phyloP scores from a whole-genome alignment of 208 protist species.

The Trypanosoma congolense region DNA sequence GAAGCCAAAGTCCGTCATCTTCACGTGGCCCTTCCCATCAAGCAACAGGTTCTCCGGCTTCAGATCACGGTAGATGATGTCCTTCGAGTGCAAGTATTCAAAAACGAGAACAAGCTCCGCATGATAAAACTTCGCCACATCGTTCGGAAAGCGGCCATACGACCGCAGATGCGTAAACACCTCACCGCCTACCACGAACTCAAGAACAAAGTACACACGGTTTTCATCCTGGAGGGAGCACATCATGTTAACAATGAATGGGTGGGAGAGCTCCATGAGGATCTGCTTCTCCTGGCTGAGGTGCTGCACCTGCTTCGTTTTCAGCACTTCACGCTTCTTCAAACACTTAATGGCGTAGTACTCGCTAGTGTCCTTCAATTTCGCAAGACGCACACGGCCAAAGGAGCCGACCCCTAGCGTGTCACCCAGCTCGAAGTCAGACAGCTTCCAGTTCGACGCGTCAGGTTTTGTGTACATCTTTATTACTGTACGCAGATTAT shows the following conservation, averaged over 20 bases:
- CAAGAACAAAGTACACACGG: conserved; percentile 90
- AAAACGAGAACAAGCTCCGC: conserved; percentile 90
- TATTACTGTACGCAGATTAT: too few relatives aligned
- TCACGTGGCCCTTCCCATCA: conserved; percentile 77
- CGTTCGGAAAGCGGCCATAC: conserved; percentile 77
- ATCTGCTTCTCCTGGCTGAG: conserved; percentile 90
- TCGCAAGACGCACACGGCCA: conserved; percentile 87
- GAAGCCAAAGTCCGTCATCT: conserved; percentile 86
- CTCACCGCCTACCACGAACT: conserved; percentile 91
- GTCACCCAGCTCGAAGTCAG: conserved; percentile 81
- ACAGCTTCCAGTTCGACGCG: conserved; percentile 66
- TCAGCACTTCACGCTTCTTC: conserved; percentile 85
- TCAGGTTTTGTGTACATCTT: conserved; percentile 59
- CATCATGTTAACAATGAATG: conserved; percentile 92
- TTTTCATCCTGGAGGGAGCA: conserved; percentile 93
- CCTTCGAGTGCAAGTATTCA: conserved; percentile 87
- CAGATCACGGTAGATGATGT: conserved; percentile 87
- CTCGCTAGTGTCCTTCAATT: conserved; percentile 68
- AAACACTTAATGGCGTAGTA: conserved; percentile 91
- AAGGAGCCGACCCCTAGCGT: conserved; percentile 92
- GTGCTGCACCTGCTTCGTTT: conserved; percentile 85
- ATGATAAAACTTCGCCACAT: conserved; percentile 89
- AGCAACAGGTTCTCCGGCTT: conserved; percentile 83
- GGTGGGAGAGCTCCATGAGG: conserved; percentile 86
- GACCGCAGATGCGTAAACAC: conserved; percentile 88